Evolutionary conservation across 1,284 basidiomycete species (phyloP).

Genomic region (Exsudoporus floridanus): DNA sequence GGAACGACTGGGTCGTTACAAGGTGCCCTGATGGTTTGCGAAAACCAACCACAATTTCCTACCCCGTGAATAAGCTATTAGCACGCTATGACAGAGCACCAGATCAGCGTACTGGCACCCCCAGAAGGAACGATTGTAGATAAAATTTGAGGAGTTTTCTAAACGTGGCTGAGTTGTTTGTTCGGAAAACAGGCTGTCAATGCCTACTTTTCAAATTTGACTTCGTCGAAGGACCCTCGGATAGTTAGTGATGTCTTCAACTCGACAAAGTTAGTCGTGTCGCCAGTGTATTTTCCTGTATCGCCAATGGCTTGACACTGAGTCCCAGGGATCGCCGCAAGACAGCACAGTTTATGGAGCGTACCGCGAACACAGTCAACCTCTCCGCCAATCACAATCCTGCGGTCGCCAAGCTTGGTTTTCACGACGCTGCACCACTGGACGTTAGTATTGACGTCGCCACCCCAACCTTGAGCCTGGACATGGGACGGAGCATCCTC

Average conservation of each 20-base stretch:
- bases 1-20: conserved; percentile 62
- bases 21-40: conserved; percentile 76
- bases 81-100: not conserved
- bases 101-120: conserved; percentile 69
- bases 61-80: conserved; percentile 5
- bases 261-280: conserved; percentile 76
- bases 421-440: conserved; percentile 96
- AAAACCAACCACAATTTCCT: conserved; percentile 93
- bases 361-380: conserved; percentile 89
- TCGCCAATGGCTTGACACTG: not conserved
- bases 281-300: conserved; percentile 56
- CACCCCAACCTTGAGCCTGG: conserved; percentile 76
- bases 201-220: conserved; percentile 76
- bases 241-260: conserved; percentile 91
- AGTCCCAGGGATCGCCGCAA: not conserved
- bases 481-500: conserved; percentile 21
- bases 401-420: conserved; percentile 78
- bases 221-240: conserved; percentile 64
- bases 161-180: conserved; percentile 10
- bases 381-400: conserved; percentile 91
- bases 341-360: conserved; percentile 16
- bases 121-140: conserved; percentile 92
- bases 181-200: not conserved
- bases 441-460: conserved; percentile 89
- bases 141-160: conserved; percentile 94